Evolutionary conservation across 176 grass and related monocot genomes (phyloP), one percentile per base, ranked within the genome.

Genomic region (Rhipidocladum racemiflorum): DNA sequence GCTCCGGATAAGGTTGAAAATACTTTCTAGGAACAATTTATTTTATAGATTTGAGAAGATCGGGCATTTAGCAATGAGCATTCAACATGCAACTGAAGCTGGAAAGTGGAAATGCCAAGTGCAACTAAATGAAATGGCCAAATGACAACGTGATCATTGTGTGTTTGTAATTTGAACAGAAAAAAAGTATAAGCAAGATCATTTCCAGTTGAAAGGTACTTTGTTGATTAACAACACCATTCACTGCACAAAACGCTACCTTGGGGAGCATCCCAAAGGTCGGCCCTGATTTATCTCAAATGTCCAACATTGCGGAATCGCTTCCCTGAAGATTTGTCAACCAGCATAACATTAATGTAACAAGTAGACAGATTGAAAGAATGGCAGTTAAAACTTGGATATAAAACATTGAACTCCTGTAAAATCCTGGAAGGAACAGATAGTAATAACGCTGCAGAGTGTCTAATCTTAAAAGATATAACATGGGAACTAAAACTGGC

Each of bases 301-400:
- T 34, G 77, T 85, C 79, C 86, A 86, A 62, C 79, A 86, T 78
- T 91, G 91, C 21, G 60, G 83, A 84, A 81, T 17, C 36, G 25
- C 54, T 81, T 86, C 75, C 81, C 91, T 94, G 70, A 72, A 72
- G 57, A 75, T 53, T 83, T 65, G 35, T 30, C 17, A 85, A 76
- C 6, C 71, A 77, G 34, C 7, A 57, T 69, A 75, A 25, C 6
- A 67, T 50, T n/a, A 61, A 60, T 9, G 32, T 38, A 35, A 51
- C 28, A 7, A 51, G 27, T 38, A 83, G 20, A 73, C 7, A 10
- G 68, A 43, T 55, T 28, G 8, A 69, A 82, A 51, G 53, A 53
- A 21, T 49, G 30, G 39, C 68, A 74, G 40, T 5, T 10, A 28
- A 68, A 25, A 84, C 27, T 72, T 45, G 7, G 1, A 76, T 30